These are phyloP conservation scores for Moelleriella libera DNA, from an alignment of 2,329 filamentous ascomycete species.

Conservation along the genomic window DNA sequence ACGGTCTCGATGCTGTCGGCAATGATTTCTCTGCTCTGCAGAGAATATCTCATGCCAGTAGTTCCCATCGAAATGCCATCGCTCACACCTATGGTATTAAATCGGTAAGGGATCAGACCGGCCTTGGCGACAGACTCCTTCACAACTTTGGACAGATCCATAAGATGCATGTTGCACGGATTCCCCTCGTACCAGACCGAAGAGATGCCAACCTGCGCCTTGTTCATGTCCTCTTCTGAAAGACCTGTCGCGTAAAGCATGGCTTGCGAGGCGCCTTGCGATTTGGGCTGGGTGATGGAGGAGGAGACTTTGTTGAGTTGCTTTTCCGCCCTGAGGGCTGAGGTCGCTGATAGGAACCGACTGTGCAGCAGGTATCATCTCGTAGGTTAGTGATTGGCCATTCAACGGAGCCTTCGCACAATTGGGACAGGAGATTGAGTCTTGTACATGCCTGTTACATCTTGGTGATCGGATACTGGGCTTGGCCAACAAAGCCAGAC, in stretches of 20 bases:
- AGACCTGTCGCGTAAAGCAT: conserved; percentile 97
- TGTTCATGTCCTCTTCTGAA: conserved; percentile 75
- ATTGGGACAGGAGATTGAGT: not conserved
- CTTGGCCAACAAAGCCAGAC: conserved; percentile 6
- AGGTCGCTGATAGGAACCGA: conserved; percentile 36
- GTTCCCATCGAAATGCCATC: conserved; percentile 98
- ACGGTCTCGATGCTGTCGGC: conserved; percentile 98
- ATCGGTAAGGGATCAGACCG: conserved; percentile 83
- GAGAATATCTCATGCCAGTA: conserved; percentile 86
- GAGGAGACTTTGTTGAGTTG: conserved; percentile 74
- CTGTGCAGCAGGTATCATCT: conserved; percentile 14
- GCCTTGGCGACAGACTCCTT: conserved; percentile 48
- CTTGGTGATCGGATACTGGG: conserved; percentile 4
- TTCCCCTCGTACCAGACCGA: conserved; percentile 98
- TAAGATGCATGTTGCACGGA: conserved; percentile 97
- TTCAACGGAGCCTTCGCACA: too few species aligned
- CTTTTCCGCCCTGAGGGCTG: conserved; percentile 32
- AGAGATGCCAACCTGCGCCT: conserved; percentile 94
- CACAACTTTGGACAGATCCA: conserved; percentile 74
- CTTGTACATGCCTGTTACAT: conserved; percentile 6
- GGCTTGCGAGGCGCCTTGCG: conserved; percentile 93
- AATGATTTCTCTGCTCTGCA: conserved; percentile 92
- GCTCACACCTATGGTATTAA: conserved; percentile 97
- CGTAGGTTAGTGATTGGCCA: not conserved
- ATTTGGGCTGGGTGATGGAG: conserved; percentile 88